Evolutionary conservation across 208 protist species (phyloP).

Genomic region (Leishmania mexicana): DNA sequence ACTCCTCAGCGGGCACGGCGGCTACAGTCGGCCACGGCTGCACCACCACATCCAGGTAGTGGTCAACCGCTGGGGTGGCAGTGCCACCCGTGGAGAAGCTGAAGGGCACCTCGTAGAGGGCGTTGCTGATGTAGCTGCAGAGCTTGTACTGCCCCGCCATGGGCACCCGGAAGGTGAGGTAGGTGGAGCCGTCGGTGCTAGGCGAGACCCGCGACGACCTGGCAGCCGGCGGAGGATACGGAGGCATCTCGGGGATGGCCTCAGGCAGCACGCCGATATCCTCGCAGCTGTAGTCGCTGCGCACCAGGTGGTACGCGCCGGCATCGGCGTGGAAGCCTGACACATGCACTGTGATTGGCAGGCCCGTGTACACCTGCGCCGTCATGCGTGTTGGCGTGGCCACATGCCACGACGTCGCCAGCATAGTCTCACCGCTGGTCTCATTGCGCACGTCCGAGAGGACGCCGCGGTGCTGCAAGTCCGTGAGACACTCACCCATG

Average conservation of each 20-base stretch:
- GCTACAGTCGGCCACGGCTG: slow-evolving; percentile 15
- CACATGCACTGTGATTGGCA: slow-evolving; percentile 23
- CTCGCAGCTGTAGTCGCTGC: slow-evolving; percentile 27
- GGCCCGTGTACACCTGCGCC: slow-evolving; percentile 16
- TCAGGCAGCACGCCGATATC: slow-evolving; percentile 24
- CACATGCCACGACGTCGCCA: slow-evolving; percentile 43
- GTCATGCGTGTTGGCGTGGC: slow-evolving; percentile 19
- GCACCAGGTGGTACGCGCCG: slow-evolving; percentile 26
- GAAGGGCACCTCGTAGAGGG: slow-evolving; percentile 53
- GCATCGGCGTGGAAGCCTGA: slow-evolving; percentile 28
- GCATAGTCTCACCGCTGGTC: slow-evolving; percentile 32
- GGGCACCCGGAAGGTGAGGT: slow-evolving; percentile 43
- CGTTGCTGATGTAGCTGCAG: slow-evolving; percentile 39
- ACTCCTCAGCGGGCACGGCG: slow-evolving; percentile 8
- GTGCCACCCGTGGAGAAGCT: slow-evolving; percentile 18
- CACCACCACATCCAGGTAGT: slow-evolving; percentile 14
- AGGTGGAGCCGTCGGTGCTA: background rate
- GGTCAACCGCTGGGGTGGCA: slow-evolving; percentile 4
- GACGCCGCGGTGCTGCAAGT: slow-evolving; percentile 17
- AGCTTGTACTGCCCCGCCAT: slow-evolving; percentile 54
- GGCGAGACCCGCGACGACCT: background rate
- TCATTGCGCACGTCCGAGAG: slow-evolving; percentile 41
- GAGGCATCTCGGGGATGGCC: slow-evolving; percentile 3
- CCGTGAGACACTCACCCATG: slow-evolving; percentile 40
- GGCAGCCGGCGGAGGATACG: background rate